Evolutionary conservation across 306 rosid species (phyloP), one percentile per base, ranked within the genome.

Genomic region (Malus domestica): DNA sequence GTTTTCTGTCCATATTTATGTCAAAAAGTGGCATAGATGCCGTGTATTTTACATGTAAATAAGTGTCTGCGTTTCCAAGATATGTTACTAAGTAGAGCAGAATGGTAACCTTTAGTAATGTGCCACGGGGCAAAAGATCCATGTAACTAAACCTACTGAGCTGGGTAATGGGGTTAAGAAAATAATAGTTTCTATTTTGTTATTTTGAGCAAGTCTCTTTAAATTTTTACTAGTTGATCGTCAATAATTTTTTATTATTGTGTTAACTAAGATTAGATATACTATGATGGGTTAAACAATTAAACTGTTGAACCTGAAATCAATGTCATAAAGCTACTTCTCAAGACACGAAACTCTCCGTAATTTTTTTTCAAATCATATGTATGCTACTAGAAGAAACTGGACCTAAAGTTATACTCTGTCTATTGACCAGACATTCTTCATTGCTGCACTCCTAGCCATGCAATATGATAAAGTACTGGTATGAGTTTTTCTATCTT

Each of bases 401-500:
- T 67, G 6, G 60, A 38, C 60, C 67, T 82, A 66, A 70, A 76
- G 42, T 46, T 35, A 66, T 40, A 66, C 32, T 59, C 55, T 58
- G 7, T 87, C 81, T 74, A 46, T 81, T 81, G 83, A 65, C 72
- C 88, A 95, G 99, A 95, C 99, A 79, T 95, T 95, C 87, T 95
- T 95, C 83, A 95, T 95, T 83, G 99, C 99, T 68, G 97, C 97
- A 79, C 97, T 95, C 68, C 83, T 95, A 91, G 97, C 97, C 61
- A 95, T 95, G 99, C 99, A 95, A 86, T 95, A 92, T 71, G 58
- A 89, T 70, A 95, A 95, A 79, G 97, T 87, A 84, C 75, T 92
- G 97, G 99, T 95, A 89, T 61, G 87, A 38, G 22, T 52, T 77
- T 72, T 75, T 71, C 67, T 18, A 32, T 30, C 42, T 64, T 18